These are phyloP conservation scores for Cystofilobasidium bisporidii DNA, from an alignment of 768 basidiomycete species.

Conservation along the genomic window DNA sequence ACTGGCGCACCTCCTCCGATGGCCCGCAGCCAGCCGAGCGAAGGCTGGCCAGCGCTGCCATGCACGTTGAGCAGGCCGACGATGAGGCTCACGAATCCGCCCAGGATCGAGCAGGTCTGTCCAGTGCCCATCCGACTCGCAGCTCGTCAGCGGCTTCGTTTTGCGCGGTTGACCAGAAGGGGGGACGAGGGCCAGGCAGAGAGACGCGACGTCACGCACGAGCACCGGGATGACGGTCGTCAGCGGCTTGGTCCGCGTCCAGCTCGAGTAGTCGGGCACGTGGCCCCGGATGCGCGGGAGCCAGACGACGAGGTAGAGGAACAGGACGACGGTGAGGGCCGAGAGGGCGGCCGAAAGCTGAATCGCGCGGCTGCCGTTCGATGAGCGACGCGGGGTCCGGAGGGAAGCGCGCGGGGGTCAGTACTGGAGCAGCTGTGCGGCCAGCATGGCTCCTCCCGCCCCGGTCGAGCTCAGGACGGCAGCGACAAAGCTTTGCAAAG, in stretches of 20 bases:
- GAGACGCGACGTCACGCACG: not conserved
- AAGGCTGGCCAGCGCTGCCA: too few relatives aligned
- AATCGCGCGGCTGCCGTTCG: not conserved
- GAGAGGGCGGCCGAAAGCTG: slow-evolving; percentile 16
- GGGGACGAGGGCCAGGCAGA: not conserved
- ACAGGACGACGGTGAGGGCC: slow-evolving; percentile 12
- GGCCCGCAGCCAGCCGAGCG: slow-evolving; percentile 9
- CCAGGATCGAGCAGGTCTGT: slow-evolving; percentile 14
- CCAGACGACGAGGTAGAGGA: slow-evolving; percentile 26
- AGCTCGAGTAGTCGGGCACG: slow-evolving; percentile 22
- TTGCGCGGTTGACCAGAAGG: not conserved
- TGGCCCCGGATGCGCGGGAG: slow-evolving; percentile 20
- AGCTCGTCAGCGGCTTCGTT: not conserved
- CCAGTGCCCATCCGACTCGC: too few relatives aligned
- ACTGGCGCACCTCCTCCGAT: slow-evolving; percentile 22
- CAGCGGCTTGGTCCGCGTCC: slow-evolving; percentile 14
- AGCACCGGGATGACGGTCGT: slow-evolving; percentile 21
- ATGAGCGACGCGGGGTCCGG: too few relatives aligned
- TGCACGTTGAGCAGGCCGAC: slow-evolving; percentile 13
- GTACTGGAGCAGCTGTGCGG: too few relatives aligned
- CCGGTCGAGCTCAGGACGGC: too few relatives aligned
- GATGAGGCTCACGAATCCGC: slow-evolving; percentile 8
- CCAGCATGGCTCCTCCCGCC: too few relatives aligned
- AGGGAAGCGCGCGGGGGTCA: too few relatives aligned
- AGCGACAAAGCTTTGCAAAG: too few relatives aligned